A percentile compares a stretch with the other conserved stretches of the same genome.
Evolutionary conservation across 345 rosid species (phyloP).

Genomic region (Leavenworthia alabamica): DNA sequence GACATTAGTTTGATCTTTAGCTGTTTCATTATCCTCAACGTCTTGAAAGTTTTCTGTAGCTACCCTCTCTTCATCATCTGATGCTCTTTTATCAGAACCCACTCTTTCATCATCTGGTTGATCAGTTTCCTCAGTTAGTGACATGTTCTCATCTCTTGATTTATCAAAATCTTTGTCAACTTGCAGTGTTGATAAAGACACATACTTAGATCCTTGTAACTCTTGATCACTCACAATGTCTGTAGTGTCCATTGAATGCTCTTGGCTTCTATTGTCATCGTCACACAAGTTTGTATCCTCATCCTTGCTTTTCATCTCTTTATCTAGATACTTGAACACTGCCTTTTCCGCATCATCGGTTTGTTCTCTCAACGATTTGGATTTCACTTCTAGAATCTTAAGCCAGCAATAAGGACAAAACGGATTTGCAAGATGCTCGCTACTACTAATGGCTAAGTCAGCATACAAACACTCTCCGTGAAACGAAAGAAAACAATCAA

Average conservation of each 20-base stretch:
- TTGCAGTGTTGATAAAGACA: neutral
- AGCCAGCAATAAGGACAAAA: constrained; percentile 32
- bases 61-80: constrained; percentile 1
- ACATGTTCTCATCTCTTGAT: constrained; percentile 6
- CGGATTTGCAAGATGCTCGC: constrained; percentile 4
- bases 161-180: constrained; percentile 12
- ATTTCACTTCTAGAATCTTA: neutral
- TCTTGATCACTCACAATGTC: constrained; percentile 10
- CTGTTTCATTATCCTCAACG: constrained; percentile 2
- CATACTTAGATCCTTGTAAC: constrained; percentile 3
- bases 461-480: constrained; percentile 21
- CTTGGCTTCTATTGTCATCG: neutral
- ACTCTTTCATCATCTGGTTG: neutral
- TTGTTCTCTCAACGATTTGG: neutral
- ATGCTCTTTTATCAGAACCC: constrained; percentile 1
- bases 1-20: constrained; percentile 5
- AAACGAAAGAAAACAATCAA: constrained; percentile 13
- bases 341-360: constrained; percentile 5
- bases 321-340: constrained; percentile 8
- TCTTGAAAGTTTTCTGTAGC: constrained; percentile 15
- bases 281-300: neutral
- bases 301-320: neutral
- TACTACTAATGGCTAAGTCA: neutral
- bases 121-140: neutral
- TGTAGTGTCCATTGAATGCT: constrained; percentile 2